Conservation (phyloP, 116 monocot species). For the Thalassia testudinum region DNA sequence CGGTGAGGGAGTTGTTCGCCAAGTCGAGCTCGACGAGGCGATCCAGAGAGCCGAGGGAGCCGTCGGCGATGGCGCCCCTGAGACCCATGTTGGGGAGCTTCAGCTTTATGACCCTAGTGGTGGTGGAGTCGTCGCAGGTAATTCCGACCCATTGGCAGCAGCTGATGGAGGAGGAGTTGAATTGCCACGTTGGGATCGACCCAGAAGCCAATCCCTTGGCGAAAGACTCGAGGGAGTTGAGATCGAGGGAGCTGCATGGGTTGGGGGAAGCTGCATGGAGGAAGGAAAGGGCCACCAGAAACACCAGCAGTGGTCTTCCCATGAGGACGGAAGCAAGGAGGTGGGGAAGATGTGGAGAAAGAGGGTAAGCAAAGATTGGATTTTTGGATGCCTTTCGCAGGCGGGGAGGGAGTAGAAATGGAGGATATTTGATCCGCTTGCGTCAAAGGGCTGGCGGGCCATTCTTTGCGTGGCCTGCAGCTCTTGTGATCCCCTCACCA, state of each 20-base stretch:
- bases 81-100: slow-evolving; percentile 45
- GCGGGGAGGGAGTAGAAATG: no score
- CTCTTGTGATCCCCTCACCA: no score
- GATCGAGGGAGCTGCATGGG: slow-evolving; percentile 39
- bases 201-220: slow-evolving; percentile 14
- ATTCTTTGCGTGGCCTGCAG: no score
- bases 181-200: slow-evolving; percentile 19
- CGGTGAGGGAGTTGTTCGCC: slow-evolving; percentile 28
- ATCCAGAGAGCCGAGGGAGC: slow-evolving; percentile 34
- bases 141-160: slow-evolving; percentile 79
- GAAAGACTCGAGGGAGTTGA: slow-evolving; percentile 27
- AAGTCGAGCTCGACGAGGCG: slow-evolving; percentile 32
- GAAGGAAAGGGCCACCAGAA: no score
- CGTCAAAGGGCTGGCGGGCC: no score
- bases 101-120: slow-evolving; percentile 38
- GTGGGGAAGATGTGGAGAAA: no score
- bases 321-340: no score
- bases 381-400: no score
- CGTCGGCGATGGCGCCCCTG: slow-evolving; percentile 29
- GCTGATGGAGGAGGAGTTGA: slow-evolving; percentile 7
- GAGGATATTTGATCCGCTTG: no score
- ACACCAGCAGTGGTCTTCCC: no score
- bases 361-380: no score
- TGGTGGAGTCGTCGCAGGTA: slow-evolving; percentile 16
- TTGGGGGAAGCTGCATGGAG: no score